A percentile compares a stretch with the other conserved stretches of the same genome.
These are phyloP conservation scores for Coix lacrymajobi DNA, from an alignment of 176 grass and related monocot genomes.

Conservation along the genomic window DNA sequence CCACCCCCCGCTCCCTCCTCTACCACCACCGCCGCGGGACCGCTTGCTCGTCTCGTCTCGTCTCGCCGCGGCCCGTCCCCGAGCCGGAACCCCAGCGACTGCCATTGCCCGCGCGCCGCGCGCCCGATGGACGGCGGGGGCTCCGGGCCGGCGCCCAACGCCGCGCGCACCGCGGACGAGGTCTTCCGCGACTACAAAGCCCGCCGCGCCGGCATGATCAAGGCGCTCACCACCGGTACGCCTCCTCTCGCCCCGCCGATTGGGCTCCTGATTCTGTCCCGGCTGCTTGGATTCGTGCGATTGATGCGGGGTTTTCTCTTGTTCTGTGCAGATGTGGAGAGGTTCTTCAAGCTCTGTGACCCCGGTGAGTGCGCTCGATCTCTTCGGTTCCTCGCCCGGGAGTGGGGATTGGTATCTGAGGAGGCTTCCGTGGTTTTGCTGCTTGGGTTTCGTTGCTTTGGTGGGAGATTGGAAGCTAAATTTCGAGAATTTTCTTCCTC, in stretches of 20 bases:
- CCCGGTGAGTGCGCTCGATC: constrained; percentile 65
- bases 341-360: constrained; percentile 91
- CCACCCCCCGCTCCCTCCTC: constrained; percentile 6
- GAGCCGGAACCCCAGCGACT: constrained; percentile 16
- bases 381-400: not conserved
- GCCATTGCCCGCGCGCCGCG: constrained; percentile 26
- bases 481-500: constrained; percentile 16
- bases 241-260: not conserved
- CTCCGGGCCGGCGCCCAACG: constrained; percentile 27
- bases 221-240: constrained; percentile 77
- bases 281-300: constrained; percentile 4
- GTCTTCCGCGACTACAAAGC: constrained; percentile 86
- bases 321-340: constrained; percentile 79
- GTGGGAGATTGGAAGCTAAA: constrained; percentile 31
- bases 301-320: constrained; percentile 16
- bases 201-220: constrained; percentile 89
- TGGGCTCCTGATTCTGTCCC: not conserved
- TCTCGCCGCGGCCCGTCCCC: not conserved
- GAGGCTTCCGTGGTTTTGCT: not conserved
- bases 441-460: constrained; percentile 23
- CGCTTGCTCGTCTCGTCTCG: constrained; percentile 10
- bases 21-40: constrained; percentile 3
- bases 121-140: constrained; percentile 59
- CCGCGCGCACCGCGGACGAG: constrained; percentile 69
- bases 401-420: constrained; percentile 3